phyloP scores from a whole-genome alignment of 805 yeast genomes.

The Sugiyamaella mastotermitis region DNA sequence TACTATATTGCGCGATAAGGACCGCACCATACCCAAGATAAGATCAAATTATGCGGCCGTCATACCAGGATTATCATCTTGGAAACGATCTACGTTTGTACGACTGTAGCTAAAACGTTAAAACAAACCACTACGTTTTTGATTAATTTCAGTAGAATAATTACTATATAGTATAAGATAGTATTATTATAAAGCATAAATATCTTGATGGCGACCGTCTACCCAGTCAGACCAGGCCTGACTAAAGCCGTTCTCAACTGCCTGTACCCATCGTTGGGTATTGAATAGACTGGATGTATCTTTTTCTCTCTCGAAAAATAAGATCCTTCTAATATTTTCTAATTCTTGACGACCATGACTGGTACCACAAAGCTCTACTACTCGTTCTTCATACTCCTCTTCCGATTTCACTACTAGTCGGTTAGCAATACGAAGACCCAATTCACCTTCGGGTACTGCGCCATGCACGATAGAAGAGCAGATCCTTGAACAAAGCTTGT shows the following conservation, averaged over 20 bases:
- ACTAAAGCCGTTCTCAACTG: slow-evolving; percentile 23
- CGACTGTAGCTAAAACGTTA: no score
- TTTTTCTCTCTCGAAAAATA: slow-evolving; percentile 20
- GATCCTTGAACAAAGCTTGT: slow-evolving; percentile 30
- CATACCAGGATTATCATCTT: no score
- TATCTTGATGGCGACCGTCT: slow-evolving; percentile 15
- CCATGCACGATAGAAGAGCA: slow-evolving; percentile 26
- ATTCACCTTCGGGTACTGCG: slow-evolving; percentile 14
- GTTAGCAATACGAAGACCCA: slow-evolving; percentile 8
- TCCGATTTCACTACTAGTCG: slow-evolving; percentile 22
- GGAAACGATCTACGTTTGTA: no score
- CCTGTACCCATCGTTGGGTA: slow-evolving; percentile 24
- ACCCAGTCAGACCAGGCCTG: slow-evolving; percentile 29
- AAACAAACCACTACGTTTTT: no score
- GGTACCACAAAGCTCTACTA: slow-evolving; percentile 19
- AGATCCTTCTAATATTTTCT: slow-evolving; percentile 15
- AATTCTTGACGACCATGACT: slow-evolving; percentile 14
- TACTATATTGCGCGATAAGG: no score
- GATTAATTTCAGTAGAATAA: no score
- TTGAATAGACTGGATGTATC: slow-evolving; percentile 20
- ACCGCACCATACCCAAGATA: no score
- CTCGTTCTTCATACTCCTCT: slow-evolving; percentile 24
- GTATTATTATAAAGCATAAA: slow-evolving; percentile 6
- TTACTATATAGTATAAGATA: no score
- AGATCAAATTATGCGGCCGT: no score